Conservation (phyloP, 169 alveolate species). For the Plasmodium malariae region DNA sequence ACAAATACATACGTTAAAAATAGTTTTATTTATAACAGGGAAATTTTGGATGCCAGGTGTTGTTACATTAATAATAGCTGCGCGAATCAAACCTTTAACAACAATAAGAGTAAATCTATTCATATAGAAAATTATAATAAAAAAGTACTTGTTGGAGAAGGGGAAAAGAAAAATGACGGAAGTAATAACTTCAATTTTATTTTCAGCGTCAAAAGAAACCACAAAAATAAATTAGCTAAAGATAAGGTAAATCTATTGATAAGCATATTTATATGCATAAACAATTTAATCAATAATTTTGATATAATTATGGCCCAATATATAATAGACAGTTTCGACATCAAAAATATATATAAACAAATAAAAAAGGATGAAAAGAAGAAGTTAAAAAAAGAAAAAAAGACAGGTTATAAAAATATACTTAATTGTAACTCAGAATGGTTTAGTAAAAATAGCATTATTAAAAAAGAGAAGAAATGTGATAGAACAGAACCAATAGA, state of each 20-base stretch:
- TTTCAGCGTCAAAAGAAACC: slow-evolving; percentile 19
- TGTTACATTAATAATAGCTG: too few species aligned
- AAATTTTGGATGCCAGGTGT: neutral
- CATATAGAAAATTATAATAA: neutral
- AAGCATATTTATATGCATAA: slow-evolving; percentile 65
- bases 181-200: slow-evolving; percentile 9
- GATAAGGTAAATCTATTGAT: slow-evolving; percentile 8
- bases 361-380: slow-evolving; percentile 16
- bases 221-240: neutral
- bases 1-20: neutral
- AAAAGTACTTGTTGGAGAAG: neutral
- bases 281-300: slow-evolving; percentile 57
- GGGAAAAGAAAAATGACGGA: slow-evolving; percentile 2
- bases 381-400: slow-evolving; percentile 1
- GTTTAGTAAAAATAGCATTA: neutral
- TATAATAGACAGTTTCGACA: slow-evolving; percentile 15
- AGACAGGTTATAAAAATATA: neutral
- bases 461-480: slow-evolving; percentile 10
- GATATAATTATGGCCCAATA: slow-evolving; percentile 28
- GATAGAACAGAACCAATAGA: neutral
- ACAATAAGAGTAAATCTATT: neutral
- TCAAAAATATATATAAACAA: slow-evolving; percentile 17
- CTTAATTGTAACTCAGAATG: neutral
- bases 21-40: neutral
- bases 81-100: too few species aligned